A percentile compares a stretch with the other conserved stretches of the same genome.
Conservation (phyloP, 78 protist species). For the Chrysochromulina tobinii region DNA sequence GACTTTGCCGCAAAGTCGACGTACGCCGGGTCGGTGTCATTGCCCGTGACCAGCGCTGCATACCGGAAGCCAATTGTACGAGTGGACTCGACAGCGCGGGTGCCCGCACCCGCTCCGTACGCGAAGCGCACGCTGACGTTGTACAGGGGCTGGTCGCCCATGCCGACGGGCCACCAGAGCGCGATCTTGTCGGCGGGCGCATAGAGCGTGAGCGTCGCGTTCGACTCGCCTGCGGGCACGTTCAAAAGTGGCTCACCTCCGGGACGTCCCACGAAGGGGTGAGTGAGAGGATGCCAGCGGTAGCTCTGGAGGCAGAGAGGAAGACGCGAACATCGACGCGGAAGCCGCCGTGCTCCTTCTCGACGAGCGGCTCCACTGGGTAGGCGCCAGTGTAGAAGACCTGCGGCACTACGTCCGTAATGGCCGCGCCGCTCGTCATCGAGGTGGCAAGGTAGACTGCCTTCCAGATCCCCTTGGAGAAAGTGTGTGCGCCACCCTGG, state of each 20-base stretch:
- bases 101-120: not conserved
- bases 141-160: conserved; percentile 44
- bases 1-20: not conserved
- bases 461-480: conserved; percentile 41
- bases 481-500: conserved; percentile 18
- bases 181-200: not conserved
- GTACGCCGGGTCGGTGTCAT: conserved; percentile 49
- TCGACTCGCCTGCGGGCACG: not conserved
- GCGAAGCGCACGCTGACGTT: not conserved
- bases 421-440: not conserved
- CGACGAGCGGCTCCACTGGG: conserved; percentile 15
- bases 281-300: not conserved
- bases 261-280: not conserved
- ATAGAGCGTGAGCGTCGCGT: not conserved
- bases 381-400: conserved; percentile 20
- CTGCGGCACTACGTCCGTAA: conserved; percentile 11
- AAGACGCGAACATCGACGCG: not conserved
- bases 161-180: conserved; percentile 57
- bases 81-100: not conserved
- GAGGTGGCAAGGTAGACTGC: conserved; percentile 15
- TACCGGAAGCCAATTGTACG: not conserved
- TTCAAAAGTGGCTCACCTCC: not conserved
- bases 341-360: conserved; percentile 49
- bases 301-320: not conserved
- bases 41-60: conserved; percentile 51